A percentile compares a stretch with the other conserved stretches of the same genome.
Evolutionary conservation across 2,329 filamentous ascomycete species (phyloP).

Genomic region (Aspergillus alliaceus): DNA sequence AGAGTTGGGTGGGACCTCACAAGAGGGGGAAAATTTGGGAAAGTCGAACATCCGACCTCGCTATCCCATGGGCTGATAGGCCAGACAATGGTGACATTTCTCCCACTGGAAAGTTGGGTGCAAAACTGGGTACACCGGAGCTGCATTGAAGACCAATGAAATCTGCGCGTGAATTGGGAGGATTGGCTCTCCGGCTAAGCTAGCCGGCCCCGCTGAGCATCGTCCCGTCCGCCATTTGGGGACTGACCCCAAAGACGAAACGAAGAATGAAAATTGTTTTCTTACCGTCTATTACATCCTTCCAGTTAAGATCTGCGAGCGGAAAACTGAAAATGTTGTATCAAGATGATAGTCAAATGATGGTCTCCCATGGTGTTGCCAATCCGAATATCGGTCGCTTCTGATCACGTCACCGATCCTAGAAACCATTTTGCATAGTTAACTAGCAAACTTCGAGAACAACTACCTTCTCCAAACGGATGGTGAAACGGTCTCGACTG

Average conservation of each 20-base stretch:
- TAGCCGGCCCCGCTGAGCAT: conserved; percentile 23
- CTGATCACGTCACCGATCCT: too few relatives aligned
- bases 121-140: conserved; percentile 7
- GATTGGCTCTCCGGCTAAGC: conserved; percentile 24
- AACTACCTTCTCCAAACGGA: conserved; percentile 6
- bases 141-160: conserved; percentile 17
- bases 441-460: conserved; percentile 10
- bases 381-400: conserved; percentile 7
- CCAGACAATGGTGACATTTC: conserved; percentile 5
- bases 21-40: background rate
- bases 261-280: conserved; percentile 3
- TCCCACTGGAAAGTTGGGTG: conserved; percentile 11
- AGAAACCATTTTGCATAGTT: too few relatives aligned
- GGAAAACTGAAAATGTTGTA: background rate
- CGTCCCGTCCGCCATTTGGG: conserved; percentile 25
- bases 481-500: conserved; percentile 15
- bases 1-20: background rate
- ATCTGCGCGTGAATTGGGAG: conserved; percentile 14
- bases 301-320: conserved; percentile 15
- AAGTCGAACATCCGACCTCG: background rate
- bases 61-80: conserved; percentile 8
- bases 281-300: conserved; percentile 2
- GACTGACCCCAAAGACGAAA: conserved; percentile 3
- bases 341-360: conserved; percentile 6
- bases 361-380: too few relatives aligned